A percentile compares a stretch with the other conserved stretches of the same genome.
Conservation (phyloP, 2,329 filamentous ascomycete genomes). For the Monilinia polystroma region DNA sequence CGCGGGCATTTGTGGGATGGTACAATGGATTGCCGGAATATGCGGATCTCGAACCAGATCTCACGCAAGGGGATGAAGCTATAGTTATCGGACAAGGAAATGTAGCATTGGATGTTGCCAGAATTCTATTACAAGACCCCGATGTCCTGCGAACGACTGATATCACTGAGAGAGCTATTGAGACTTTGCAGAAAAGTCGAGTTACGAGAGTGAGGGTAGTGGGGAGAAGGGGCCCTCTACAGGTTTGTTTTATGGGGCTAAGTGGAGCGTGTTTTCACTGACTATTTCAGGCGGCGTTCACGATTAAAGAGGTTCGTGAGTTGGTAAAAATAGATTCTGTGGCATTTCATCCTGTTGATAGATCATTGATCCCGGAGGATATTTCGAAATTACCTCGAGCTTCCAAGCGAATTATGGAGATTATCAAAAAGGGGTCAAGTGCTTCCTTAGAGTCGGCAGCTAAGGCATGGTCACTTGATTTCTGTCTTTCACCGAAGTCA, state of each 20-base stretch:
- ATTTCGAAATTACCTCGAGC: conserved; percentile 71
- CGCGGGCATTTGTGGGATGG: conserved; percentile 94
- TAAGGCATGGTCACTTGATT: conserved; percentile 82
- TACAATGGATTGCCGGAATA: conserved; percentile 94
- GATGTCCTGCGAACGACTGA: conserved; percentile 77
- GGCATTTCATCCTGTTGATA: conserved; percentile 67
- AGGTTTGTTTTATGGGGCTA: conserved; percentile 52
- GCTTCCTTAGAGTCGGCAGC: conserved; percentile 46
- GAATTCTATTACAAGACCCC: conserved; percentile 77
- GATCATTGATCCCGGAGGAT: conserved; percentile 64
- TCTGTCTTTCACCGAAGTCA: conserved; percentile 72
- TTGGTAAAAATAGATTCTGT: conserved; percentile 74
- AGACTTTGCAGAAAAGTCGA: conserved; percentile 67
- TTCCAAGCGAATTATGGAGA: conserved; percentile 73
- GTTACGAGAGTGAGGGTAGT: conserved; percentile 83
- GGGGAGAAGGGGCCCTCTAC: conserved; percentile 83
- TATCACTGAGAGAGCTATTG: conserved; percentile 81
- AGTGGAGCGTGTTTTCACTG: conserved; percentile 20
- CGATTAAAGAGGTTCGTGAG: conserved; percentile 91
- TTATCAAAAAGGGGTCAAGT: conserved; percentile 72
- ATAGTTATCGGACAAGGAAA: conserved; percentile 94
- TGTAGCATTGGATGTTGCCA: conserved; percentile 89
- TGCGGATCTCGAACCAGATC: conserved; percentile 67
- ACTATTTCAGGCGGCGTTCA: conserved; percentile 72
- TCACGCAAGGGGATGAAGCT: conserved; percentile 75